Evolutionary conservation across 1,139 yeast species (phyloP), one percentile per base, ranked within the genome.

Genomic region (Suhomyces anneliseae): DNA sequence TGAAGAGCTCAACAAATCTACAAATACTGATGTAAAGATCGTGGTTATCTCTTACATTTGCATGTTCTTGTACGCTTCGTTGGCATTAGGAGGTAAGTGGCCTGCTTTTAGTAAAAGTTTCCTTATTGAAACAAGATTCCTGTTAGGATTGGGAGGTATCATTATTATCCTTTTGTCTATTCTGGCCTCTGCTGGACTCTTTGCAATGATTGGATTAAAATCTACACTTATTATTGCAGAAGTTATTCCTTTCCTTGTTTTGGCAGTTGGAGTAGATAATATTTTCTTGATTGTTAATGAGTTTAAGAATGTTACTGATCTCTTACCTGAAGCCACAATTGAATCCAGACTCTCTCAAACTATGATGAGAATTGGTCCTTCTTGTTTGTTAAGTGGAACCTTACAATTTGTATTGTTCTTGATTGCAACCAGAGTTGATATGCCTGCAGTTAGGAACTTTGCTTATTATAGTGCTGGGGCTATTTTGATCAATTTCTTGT

Each of bases 371-470:
- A 82, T 92, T 53, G 97, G 97, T 0, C 97, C 99, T 0, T 87
- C 96, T 19, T 90, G 95, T 52, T 63, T 89, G 26, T 72, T 89
- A 24, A 86, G 96, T 46, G 84, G 96, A 0, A 55, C 83, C 0
- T 80, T 93, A 44, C 97, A 93, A 58, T 75, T 85, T 8, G 70
- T 83, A 6, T 87, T 96, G 62, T 90, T 93, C 61, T 68, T 83
- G 8, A 70, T 93, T 39, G 97, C 97, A 0, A 76, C 95, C 0
- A 67, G 75, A 7, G 98, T 93, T 7, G 79, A 84, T 14, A 93
- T 92, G 97, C 98, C 98, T 3, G 98, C 98, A 0, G 98, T 92
- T 8, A 78, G 85, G 53, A 93, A 92, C 64, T 93, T 93, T 74
- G 97, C 99, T 0, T 69, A 85, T 27, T 93, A 89, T 60, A 88